Conservation (phyloP, 306 rosid genomes). For the Sindora glabra region DNA sequence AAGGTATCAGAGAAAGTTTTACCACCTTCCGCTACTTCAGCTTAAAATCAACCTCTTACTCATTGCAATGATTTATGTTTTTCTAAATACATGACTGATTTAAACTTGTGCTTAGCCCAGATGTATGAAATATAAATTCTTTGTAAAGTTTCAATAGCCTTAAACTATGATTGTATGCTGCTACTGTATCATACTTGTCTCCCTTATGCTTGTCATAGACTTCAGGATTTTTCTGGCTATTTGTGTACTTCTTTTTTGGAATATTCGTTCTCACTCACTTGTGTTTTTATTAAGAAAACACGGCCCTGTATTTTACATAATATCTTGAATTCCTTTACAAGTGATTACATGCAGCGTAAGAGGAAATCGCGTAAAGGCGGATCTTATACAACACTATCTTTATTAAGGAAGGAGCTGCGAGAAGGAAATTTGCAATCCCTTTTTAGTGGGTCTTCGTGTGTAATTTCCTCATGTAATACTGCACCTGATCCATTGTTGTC, state of each 20-base stretch:
- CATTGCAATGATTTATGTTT: neutral
- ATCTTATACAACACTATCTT: slow-evolving; percentile 75
- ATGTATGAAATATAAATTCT: neutral
- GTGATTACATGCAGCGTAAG: slow-evolving; percentile 82
- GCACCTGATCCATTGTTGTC: slow-evolving; percentile 82
- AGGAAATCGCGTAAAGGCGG: slow-evolving; percentile 89
- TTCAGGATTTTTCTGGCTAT: neutral
- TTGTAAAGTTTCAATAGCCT: neutral
- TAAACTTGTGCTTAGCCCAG: neutral
- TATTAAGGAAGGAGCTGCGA: slow-evolving; percentile 78
- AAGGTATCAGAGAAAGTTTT: too few species aligned
- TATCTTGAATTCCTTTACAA: slow-evolving; percentile 57
- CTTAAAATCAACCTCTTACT: neutral
- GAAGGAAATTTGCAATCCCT: slow-evolving; percentile 86
- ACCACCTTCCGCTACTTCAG: too few species aligned
- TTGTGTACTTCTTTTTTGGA: neutral
- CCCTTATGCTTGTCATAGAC: neutral
- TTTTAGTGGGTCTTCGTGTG: slow-evolving; percentile 68
- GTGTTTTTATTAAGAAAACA: neutral
- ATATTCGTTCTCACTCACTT: neutral
- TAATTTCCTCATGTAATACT: slow-evolving; percentile 62
- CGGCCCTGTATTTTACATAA: neutral
- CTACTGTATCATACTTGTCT: neutral
- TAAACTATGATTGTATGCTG: neutral
- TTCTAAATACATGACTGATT: slow-evolving; percentile 12